Conservation (phyloP, 306 rosid species). For the Malus asiatica region DNA sequence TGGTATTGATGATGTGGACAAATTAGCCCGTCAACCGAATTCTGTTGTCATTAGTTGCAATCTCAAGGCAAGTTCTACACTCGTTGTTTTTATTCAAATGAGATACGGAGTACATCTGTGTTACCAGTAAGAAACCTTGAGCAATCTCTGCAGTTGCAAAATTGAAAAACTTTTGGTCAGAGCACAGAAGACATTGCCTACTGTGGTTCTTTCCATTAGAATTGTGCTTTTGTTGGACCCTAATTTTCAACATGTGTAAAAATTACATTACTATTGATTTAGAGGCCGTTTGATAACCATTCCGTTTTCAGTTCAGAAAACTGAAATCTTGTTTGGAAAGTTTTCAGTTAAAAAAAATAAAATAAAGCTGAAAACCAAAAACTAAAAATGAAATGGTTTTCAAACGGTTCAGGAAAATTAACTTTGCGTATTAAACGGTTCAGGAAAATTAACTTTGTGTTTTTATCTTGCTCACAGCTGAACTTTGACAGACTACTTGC, state of each 20-base stretch:
- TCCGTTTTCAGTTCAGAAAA: too few species aligned
- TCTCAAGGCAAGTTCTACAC: slow-evolving; percentile 51
- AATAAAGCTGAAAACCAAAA: too few species aligned
- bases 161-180: neutral
- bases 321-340: too few species aligned
- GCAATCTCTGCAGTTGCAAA: neutral
- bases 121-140: neutral
- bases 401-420: neutral
- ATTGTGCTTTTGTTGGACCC: neutral
- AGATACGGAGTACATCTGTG: neutral
- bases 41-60: slow-evolving; percentile 98
- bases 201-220: neutral
- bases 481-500: slow-evolving; percentile 91
- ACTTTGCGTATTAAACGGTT: neutral
- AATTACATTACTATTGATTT: neutral
- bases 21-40: slow-evolving; percentile 83
- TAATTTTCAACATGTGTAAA: neutral
- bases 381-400: too few species aligned
- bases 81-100: slow-evolving; percentile 4
- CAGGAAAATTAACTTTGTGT: neutral
- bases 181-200: neutral
- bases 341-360: too few species aligned
- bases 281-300: too few species aligned
- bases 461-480: slow-evolving; percentile 50
- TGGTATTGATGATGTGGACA: slow-evolving; percentile 97